Conservation (phyloP, 805 yeast species). For the Yamadazyma sp. region DNA sequence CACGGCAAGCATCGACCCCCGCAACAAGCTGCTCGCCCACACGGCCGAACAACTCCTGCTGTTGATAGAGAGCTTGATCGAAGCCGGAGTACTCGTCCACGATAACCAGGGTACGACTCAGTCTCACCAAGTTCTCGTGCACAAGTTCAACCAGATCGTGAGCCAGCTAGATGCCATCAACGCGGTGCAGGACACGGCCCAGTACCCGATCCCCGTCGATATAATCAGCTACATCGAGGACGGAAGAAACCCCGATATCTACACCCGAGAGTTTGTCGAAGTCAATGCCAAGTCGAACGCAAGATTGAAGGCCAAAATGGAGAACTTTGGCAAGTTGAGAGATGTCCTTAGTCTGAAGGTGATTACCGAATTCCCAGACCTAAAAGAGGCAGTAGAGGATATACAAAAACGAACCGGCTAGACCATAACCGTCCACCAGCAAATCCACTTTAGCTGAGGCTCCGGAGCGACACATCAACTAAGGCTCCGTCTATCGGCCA, state of each 20-base stretch:
- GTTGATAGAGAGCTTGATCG: constrained; percentile 71
- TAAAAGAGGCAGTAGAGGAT: constrained; percentile 55
- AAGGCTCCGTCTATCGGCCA: too few relatives aligned
- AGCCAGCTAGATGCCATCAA: constrained; percentile 38
- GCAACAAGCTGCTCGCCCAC: constrained; percentile 29
- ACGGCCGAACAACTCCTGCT: constrained; percentile 32
- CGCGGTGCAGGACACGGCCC: constrained; percentile 30
- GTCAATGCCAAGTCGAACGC: constrained; percentile 90
- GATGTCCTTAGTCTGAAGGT: constrained; percentile 69
- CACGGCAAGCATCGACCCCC: constrained; percentile 24
- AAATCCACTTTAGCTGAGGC: too few relatives aligned
- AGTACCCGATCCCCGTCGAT: constrained; percentile 68
- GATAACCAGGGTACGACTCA: constrained; percentile 90
- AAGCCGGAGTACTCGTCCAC: constrained; percentile 87
- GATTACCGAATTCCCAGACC: constrained; percentile 74
- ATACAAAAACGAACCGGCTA: constrained; percentile 42
- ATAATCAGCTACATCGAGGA: constrained; percentile 91
- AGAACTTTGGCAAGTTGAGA: constrained; percentile 62
- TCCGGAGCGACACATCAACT: too few relatives aligned
- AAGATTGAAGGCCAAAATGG: constrained; percentile 78
- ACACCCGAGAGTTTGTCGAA: constrained; percentile 94
- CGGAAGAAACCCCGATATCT: constrained; percentile 95
- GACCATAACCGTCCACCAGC: too few relatives aligned
- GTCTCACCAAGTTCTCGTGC: constrained; percentile 52
- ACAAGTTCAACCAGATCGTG: constrained; percentile 42